Evolutionary conservation across 805 yeast genomes (phyloP).

Genomic region (Yarrowia hollandica): DNA sequence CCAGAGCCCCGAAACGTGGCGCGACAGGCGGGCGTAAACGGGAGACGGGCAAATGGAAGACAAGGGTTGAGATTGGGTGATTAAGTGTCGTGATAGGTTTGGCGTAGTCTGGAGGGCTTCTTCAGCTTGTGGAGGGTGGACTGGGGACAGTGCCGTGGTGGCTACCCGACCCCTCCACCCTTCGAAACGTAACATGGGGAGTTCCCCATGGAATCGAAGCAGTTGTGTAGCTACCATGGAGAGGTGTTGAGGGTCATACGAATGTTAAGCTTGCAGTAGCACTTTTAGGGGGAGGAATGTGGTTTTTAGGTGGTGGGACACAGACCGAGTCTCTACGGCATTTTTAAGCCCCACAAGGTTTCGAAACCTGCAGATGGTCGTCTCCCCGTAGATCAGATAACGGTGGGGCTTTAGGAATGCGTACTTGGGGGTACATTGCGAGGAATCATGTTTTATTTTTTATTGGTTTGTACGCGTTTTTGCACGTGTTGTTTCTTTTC

Average conservation of each 20-base stretch:
- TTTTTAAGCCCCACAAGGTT: background rate
- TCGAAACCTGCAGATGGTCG: too few relatives aligned
- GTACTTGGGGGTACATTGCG: too few relatives aligned
- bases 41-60: constrained; percentile 5
- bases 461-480: too few relatives aligned
- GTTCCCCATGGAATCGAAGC: constrained; percentile 27
- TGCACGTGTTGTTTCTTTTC: background rate
- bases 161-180: background rate
- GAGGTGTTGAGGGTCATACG: background rate
- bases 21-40: constrained; percentile 1
- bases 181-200: constrained; percentile 3
- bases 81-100: background rate
- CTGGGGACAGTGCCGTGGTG: too few relatives aligned
- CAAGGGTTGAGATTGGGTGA: constrained; percentile 9
- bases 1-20: background rate
- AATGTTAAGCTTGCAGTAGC: too few relatives aligned
- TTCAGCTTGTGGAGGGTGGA: too few relatives aligned
- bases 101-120: too few relatives aligned
- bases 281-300: too few relatives aligned
- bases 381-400: background rate
- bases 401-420: too few relatives aligned
- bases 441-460: too few relatives aligned
- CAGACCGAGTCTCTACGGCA: background rate
- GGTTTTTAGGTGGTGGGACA: background rate
- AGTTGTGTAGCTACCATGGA: constrained; percentile 25